phyloP scores from a whole-genome alignment of 345 rosid species.

The Erucastrum elatum region DNA sequence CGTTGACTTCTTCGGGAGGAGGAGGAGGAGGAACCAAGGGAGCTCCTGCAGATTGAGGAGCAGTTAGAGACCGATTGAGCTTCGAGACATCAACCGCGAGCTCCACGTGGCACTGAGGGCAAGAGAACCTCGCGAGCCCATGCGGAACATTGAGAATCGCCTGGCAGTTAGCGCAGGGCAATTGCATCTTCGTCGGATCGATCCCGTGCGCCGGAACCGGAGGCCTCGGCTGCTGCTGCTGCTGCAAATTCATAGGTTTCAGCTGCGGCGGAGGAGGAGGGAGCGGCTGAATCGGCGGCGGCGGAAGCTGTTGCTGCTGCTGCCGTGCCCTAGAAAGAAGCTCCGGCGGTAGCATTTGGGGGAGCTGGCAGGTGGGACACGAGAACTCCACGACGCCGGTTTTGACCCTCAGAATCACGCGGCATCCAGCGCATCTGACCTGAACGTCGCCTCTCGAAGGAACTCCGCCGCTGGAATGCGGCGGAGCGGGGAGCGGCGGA shows the following conservation, averaged over 20 bases:
- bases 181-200: slow-evolving; percentile 97
- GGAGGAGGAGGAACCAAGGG: slow-evolving; percentile 44
- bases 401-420: slow-evolving; percentile 67
- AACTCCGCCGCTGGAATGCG: slow-evolving; percentile 39
- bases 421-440: slow-evolving; percentile 95
- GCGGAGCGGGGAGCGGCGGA: slow-evolving; percentile 46
- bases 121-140: slow-evolving; percentile 75
- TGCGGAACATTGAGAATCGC: slow-evolving; percentile 94
- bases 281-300: slow-evolving; percentile 52
- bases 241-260: slow-evolving; percentile 25
- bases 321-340: slow-evolving; percentile 54
- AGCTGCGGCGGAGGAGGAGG: slow-evolving; percentile 35
- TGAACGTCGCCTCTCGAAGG: slow-evolving; percentile 59
- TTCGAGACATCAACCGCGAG: slow-evolving; percentile 80
- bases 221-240: slow-evolving; percentile 23
- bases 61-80: slow-evolving; percentile 53
- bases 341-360: slow-evolving; percentile 97
- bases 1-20: slow-evolving; percentile 82
- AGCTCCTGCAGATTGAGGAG: slow-evolving; percentile 39
- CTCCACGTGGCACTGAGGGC: slow-evolving; percentile 90
- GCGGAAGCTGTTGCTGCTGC: slow-evolving; percentile 25
- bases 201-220: slow-evolving; percentile 84
- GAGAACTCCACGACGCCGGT: slow-evolving; percentile 75
- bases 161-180: slow-evolving; percentile 92
- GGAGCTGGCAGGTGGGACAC: slow-evolving; percentile 83